These are phyloP conservation scores for Lichtheimia hyalospora DNA, from an alignment of 371 early-diverging fungal genomes.

Conservation along the genomic window DNA sequence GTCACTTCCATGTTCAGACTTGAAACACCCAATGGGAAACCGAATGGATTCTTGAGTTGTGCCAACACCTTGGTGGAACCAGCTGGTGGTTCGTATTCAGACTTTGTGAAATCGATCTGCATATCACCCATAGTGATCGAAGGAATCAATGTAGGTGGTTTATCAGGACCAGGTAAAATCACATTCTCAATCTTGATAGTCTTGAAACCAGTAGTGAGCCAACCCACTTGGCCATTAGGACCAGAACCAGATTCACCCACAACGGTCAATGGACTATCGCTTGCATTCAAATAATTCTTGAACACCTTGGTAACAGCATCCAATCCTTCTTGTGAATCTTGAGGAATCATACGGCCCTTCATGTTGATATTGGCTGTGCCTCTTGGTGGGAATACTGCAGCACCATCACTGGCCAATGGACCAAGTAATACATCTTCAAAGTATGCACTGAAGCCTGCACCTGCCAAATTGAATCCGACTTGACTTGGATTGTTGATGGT, in stretches of 20 bases:
- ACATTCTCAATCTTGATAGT: conserved; percentile 50
- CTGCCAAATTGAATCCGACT: conserved; percentile 41
- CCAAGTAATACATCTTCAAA: conserved; percentile 26
- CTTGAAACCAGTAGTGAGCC: conserved; percentile 56
- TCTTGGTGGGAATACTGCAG: conserved; percentile 27
- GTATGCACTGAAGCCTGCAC: conserved; percentile 25
- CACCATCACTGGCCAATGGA: conserved; percentile 25
- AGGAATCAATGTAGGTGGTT: conserved; percentile 41
- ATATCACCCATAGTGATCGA: conserved; percentile 48
- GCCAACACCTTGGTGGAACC: conserved; percentile 50
- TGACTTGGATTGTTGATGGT: conserved; percentile 52
- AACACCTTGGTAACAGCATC: conserved; percentile 50
- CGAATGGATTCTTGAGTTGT: conserved; percentile 49
- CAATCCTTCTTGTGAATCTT: conserved; percentile 36
- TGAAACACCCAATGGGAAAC: conserved; percentile 51
- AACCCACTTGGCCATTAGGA: conserved; percentile 49
- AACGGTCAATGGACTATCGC: conserved; percentile 38
- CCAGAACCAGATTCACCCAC: conserved; percentile 54
- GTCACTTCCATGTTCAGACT: conserved; percentile 46
- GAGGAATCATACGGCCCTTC: conserved; percentile 50
- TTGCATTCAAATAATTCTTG: conserved; percentile 47
- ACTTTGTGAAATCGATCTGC: conserved; percentile 51
- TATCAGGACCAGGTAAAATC: conserved; percentile 41
- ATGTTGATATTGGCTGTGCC: conserved; percentile 24
- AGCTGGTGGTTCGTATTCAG: conserved; percentile 44